phyloP scores from a whole-genome alignment of 2,329 filamentous ascomycete species.

The Aspergillus sclerotialis region DNA sequence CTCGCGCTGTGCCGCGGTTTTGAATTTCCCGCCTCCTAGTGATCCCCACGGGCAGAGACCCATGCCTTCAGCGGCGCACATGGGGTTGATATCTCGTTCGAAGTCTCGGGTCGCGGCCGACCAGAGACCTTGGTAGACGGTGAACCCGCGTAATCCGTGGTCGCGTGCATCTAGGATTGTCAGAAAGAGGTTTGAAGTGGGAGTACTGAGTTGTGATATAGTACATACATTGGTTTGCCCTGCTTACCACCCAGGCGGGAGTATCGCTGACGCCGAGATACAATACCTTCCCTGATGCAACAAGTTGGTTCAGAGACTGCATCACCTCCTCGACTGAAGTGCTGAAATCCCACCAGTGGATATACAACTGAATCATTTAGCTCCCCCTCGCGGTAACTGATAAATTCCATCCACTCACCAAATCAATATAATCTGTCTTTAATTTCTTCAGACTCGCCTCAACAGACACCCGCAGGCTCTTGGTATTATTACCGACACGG shows the following conservation, averaged over 20 bases:
- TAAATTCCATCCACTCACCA: constrained; percentile 5
- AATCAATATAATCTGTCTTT: constrained; percentile 30
- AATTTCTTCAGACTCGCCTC: constrained; percentile 24
- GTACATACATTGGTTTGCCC: constrained; percentile 44
- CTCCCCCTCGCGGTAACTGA: background rate
- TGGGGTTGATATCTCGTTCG: constrained; percentile 63
- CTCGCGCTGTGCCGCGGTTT: background rate
- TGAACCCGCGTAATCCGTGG: constrained; percentile 63
- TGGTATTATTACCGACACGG: constrained; percentile 32
- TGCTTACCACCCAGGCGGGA: constrained; percentile 56
- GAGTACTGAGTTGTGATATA: too few species aligned
- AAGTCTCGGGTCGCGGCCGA: constrained; percentile 56
- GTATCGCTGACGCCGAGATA: constrained; percentile 64
- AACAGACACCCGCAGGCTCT: constrained; percentile 22
- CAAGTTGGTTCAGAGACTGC: constrained; percentile 58
- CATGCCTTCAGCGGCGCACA: constrained; percentile 58
- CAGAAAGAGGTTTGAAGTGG: too few species aligned
- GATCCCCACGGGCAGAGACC: constrained; percentile 48
- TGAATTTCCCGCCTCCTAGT: constrained; percentile 39
- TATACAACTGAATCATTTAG: constrained; percentile 13
- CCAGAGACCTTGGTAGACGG: constrained; percentile 63
- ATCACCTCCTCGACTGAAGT: constrained; percentile 60
- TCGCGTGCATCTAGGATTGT: constrained; percentile 64
- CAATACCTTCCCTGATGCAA: constrained; percentile 55
- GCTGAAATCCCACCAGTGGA: constrained; percentile 56